Evolutionary conservation across 352 stramenopile species (phyloP), one percentile per base, ranked within the genome.

Genomic region (Phytophthora ramorum): DNA sequence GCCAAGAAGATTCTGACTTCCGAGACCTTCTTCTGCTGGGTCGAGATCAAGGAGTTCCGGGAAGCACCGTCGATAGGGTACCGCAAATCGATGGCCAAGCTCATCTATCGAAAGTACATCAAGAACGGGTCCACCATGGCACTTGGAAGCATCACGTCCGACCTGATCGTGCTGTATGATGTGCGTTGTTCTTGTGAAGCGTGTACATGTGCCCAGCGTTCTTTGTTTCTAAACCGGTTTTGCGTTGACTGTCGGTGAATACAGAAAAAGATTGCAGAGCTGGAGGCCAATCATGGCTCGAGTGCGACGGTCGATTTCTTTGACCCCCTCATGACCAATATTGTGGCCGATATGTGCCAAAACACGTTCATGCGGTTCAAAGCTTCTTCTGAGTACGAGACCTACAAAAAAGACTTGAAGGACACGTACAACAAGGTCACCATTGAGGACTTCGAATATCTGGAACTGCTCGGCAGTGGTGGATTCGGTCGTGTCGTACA

Each of bases 401-500:
- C 58, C 6, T 92, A 85, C 73, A 91, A 91, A 61, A 87, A 87
- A 19, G 85, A 93, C 45, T 56, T 93, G 44, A 93, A 93, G 44
- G 85, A 95, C 40, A 92, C 85, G 50, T 95, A 95, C 82, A 93
- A 93, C 69, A 92, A 91, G 59, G 85, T 91, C 57, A 93, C 85
- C 8, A 85, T 90, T 41, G 83, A 91, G 51, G 83, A 92, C 50
- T 95, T 93, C 50, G 86, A 95, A 71, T 93, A 92, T 47, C 64
- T 95, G 34, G 87, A 95, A 61, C 65, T 93, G 17, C 81, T 97
- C 17, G 92, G 92, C 12, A 95, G 92, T 62, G 92, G 92, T n/a
- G 92, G 92, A 6, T 98, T 97, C 67, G 92, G 90, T 12, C 90
- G 91, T 14, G 92, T 97, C 10, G 85, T 97, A 14, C 91, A 97